These are phyloP conservation scores for Salix purpurea DNA, from an alignment of 345 rosid genomes.

Conservation along the genomic window DNA sequence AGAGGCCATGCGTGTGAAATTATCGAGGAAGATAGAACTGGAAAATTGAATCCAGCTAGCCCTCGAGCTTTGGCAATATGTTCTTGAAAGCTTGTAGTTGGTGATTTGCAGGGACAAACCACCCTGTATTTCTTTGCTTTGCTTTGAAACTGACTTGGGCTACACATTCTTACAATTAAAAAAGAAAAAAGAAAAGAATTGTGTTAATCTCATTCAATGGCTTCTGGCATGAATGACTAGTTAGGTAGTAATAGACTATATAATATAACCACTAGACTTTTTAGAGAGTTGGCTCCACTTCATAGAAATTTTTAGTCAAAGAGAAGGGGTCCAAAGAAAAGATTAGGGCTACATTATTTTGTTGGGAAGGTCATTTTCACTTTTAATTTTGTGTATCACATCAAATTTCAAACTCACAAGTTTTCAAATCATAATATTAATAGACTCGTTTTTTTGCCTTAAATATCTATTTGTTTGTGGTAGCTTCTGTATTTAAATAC, in stretches of 20 bases:
- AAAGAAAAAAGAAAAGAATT: too few species aligned
- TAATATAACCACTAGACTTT: neutral
- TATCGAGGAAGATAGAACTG: neutral
- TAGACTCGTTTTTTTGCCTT: neutral
- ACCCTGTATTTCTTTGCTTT: too few species aligned
- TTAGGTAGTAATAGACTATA: neutral
- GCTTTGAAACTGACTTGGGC: too few species aligned
- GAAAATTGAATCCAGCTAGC: neutral
- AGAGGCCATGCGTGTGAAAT: neutral
- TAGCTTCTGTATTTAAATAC: too few species aligned
- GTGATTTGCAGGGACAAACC: too few species aligned
- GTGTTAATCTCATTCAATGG: too few species aligned
- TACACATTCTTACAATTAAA: too few species aligned
- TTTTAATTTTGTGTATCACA: neutral
- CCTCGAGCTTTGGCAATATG: too few species aligned
- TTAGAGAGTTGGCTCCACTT: constrained; percentile 4
- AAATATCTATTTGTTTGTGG: too few species aligned
- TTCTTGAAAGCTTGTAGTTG: too few species aligned
- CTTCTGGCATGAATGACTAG: neutral
- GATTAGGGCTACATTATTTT: constrained; percentile 9
- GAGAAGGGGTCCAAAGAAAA: neutral
- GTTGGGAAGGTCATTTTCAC: constrained; percentile 12
- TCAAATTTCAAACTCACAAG: neutral
- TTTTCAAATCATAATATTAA: neutral
- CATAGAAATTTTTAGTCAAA: neutral